Conservation (phyloP, 345 rosid species). For the Hypericum androsaemum region DNA sequence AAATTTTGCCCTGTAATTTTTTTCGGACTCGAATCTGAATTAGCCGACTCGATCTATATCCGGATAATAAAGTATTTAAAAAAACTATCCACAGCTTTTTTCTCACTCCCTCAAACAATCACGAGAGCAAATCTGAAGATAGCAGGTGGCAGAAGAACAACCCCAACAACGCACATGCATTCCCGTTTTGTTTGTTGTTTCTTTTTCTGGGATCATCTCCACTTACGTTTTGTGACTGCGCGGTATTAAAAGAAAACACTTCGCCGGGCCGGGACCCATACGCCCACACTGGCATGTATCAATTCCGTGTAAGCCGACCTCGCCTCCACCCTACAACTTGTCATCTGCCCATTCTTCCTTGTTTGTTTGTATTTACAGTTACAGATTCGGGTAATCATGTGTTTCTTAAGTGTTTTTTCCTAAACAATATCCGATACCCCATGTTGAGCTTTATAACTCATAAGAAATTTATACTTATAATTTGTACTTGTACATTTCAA, state of each 20-base stretch:
- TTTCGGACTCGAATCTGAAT: too few species aligned
- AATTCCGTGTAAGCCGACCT: conserved; percentile 33
- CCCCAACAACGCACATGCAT: conserved; percentile 44
- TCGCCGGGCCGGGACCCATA: conserved; percentile 11
- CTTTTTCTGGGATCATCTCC: conserved; percentile 19
- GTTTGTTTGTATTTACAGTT: background rate
- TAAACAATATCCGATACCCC: too few species aligned
- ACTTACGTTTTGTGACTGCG: conserved; percentile 34
- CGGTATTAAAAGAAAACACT: conserved; percentile 21
- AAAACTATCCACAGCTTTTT: too few species aligned
- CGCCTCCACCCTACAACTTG: conserved; percentile 11
- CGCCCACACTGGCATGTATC: background rate
- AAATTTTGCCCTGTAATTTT: too few species aligned
- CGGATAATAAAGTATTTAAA: too few species aligned
- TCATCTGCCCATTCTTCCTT: conserved; percentile 7
- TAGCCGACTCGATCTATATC: too few species aligned
- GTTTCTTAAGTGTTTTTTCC: too few species aligned
- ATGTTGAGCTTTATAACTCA: too few species aligned
- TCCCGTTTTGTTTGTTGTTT: conserved; percentile 16
- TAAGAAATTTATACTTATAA: too few species aligned
- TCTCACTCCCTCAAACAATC: conserved; percentile 20
- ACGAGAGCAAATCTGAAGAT: conserved; percentile 20
- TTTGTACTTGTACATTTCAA: too few species aligned
- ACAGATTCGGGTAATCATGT: too few species aligned
- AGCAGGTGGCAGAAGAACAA: conserved; percentile 22